Evolutionary conservation across 176 grass and related monocot genomes (phyloP).

Genomic region (Oryza officinalis): DNA sequence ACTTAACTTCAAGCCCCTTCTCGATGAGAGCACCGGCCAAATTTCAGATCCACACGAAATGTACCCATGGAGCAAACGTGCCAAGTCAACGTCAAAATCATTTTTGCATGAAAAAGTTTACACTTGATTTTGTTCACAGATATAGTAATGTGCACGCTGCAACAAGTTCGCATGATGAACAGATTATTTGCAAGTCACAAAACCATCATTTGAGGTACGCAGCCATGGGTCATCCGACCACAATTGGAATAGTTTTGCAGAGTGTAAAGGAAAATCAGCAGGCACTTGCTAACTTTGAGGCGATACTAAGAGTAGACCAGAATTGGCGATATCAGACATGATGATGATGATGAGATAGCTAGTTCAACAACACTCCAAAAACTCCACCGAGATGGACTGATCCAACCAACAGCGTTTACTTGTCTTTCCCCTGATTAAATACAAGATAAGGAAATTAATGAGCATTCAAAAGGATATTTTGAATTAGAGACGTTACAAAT

Average conservation of each 20-base stretch:
- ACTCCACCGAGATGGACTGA: slow-evolving; percentile 34
- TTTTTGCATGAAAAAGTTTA: background rate
- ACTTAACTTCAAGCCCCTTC: no score
- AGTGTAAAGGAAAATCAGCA: slow-evolving; percentile 41
- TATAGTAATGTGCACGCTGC: background rate
- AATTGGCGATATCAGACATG: slow-evolving; percentile 28
- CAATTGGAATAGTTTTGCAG: slow-evolving; percentile 40
- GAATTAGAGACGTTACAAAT: background rate
- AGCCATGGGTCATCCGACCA: slow-evolving; percentile 33
- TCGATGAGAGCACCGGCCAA: no score
- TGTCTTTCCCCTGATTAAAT: slow-evolving; percentile 43
- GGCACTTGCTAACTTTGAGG: slow-evolving; percentile 38
- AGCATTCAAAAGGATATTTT: background rate
- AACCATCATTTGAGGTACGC: slow-evolving; percentile 17
- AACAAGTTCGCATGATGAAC: slow-evolving; percentile 31
- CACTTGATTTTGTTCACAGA: background rate
- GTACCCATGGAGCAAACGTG: no score
- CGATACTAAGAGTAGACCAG: slow-evolving; percentile 29
- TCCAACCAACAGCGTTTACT: slow-evolving; percentile 9
- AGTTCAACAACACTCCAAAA: slow-evolving; percentile 46
- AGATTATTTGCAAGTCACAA: slow-evolving; percentile 47
- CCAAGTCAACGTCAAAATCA: background rate
- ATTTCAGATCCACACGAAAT: no score
- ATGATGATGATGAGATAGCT: background rate
- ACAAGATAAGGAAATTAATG: background rate